These are phyloP conservation scores for Ophiosphaerella herpotricha DNA, from an alignment of 2,329 filamentous ascomycete genomes.

Conservation along the genomic window DNA sequence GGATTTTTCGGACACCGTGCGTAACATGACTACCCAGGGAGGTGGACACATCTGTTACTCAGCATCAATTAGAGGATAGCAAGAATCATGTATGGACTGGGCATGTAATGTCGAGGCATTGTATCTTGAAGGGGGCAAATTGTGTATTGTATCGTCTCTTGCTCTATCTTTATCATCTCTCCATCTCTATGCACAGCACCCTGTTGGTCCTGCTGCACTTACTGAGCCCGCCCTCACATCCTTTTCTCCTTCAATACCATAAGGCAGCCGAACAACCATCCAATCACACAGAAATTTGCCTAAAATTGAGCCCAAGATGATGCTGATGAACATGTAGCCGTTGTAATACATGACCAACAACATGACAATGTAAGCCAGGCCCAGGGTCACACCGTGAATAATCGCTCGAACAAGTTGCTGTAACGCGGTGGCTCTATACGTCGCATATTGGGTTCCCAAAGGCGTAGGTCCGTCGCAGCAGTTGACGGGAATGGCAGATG, in stretches of 20 bases:
- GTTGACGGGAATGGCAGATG: constrained; percentile 20
- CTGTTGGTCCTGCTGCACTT: constrained; percentile 33
- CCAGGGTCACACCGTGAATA: constrained; percentile 73
- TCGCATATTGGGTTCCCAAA: constrained; percentile 31
- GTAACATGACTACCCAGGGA: too few relatives aligned
- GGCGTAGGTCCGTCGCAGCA: constrained; percentile 31
- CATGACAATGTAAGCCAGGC: constrained; percentile 81
- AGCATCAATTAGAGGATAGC: too few relatives aligned
- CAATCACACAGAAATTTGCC: constrained; percentile 76
- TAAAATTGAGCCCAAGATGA: constrained; percentile 75
- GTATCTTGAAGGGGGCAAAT: too few relatives aligned
- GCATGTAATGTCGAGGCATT: too few relatives aligned
- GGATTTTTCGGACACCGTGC: too few relatives aligned
- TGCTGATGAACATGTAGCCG: constrained; percentile 77
- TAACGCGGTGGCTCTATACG: constrained; percentile 59
- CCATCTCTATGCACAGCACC: constrained; percentile 29
- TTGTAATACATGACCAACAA: constrained; percentile 69
- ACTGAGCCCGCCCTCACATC: constrained; percentile 26
- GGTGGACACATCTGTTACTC: too few relatives aligned
- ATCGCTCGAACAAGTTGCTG: constrained; percentile 71
- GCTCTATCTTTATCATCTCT: background rate
- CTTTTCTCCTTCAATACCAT: constrained; percentile 26
- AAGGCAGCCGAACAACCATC: constrained; percentile 47
- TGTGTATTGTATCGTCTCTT: background rate
- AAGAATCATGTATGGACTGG: too few relatives aligned